Evolutionary conservation across 768 basidiomycete genomes (phyloP), one percentile per base, ranked within the genome.

Genomic region (Lactifluus volemus): DNA sequence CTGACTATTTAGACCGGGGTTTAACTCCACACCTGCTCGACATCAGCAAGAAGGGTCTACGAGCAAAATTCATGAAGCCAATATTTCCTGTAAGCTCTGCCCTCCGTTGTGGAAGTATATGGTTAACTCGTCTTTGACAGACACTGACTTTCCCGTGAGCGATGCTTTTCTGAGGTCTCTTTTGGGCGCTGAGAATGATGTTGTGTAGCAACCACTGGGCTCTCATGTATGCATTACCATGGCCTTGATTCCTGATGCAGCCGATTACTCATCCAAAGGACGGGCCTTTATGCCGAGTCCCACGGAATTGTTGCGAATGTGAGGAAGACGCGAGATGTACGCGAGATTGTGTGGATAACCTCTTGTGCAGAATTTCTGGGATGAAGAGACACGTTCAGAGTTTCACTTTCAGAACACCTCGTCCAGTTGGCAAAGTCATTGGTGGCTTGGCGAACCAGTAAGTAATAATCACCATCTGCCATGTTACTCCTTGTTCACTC

Each of bases 391-490:
- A 0, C 61, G 78, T 47, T 73, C 75, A 8, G 83, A 85, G 65
- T 95, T 96, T 69, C 79, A 83, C 58, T 94, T 93, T 69, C 86
- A 85, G 59, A 74, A 77, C 10, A 72, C 78, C 10, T 77, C 82
- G 8, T 81, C 82, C 4, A 80, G 79, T 29, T 87, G 85, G 83
- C 79, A 83, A 59, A 68, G 88, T 0, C 68, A 75, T 0, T 97
- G 93, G 91, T 96, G 94, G 92, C 71, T 80, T 14, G 94, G 94
- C 49, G 92, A 95, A 70, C 92, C 93, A 19, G 92, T 94, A 63
- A 66, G 9, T 25, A 25, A 25, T 25, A 25, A 15, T 19, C 6
- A 36, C 51, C 34, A 4, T 52, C 41, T 25, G 25, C 9, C 8
- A 36, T 55, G 52, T 51, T 2, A 12, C 59, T 9, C 44, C 47